Evolutionary conservation across 2,329 filamentous ascomycete species (phyloP), one percentile per base, ranked within the genome.

Genomic region (Aspergillus viridinutans): DNA sequence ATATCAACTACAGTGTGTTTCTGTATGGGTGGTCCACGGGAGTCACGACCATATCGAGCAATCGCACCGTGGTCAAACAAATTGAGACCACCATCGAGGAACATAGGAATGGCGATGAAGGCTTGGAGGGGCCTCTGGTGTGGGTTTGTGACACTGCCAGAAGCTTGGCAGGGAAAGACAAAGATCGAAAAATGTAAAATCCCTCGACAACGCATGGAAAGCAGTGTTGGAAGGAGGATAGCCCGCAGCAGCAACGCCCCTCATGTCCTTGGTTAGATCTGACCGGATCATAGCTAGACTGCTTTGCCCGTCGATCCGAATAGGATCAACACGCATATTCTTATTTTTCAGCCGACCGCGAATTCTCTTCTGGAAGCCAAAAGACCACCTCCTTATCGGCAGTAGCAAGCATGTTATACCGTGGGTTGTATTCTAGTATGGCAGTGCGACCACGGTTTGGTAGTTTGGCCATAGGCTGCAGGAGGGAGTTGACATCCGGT

Each of bases 401-500:
- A 48, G 88, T 94, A 8, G 91, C 92, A 64, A 97, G 83, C 78
- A 97, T 87, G 74, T 97, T 97, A 74, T 89, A 94, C 51, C 92
- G 83, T 26, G 92, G 94, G 70, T 97, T 97, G 72, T 92, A 94
- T 23, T 89, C 90, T 45, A 96, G 81, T 12, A 96, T 83, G 0
- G 89, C 89, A 52, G 85, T 75, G 85, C 86, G 70, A 80, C 85
- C 77, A 83, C 75, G 67, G 59, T 76, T 72, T 53, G 75, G 67
- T 49, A 80, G 58, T 49, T 62, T 74, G 47, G 67, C 63, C 53
- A 71, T 68, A 2, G 78, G 77, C 57, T 75, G 69, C 52, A 79
- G 57, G 48, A 68, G 63, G 89, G 76, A 49, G 84, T 85, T 73
- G 82, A 82, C 49, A 78, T 81, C 52, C 1, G 81, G 76, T 25